A percentile compares a stretch with the other conserved stretches of the same genome.
These are phyloP conservation scores for Kickxella alabastrina DNA, from an alignment of 192 early-diverging fungal species.

Conservation along the genomic window DNA sequence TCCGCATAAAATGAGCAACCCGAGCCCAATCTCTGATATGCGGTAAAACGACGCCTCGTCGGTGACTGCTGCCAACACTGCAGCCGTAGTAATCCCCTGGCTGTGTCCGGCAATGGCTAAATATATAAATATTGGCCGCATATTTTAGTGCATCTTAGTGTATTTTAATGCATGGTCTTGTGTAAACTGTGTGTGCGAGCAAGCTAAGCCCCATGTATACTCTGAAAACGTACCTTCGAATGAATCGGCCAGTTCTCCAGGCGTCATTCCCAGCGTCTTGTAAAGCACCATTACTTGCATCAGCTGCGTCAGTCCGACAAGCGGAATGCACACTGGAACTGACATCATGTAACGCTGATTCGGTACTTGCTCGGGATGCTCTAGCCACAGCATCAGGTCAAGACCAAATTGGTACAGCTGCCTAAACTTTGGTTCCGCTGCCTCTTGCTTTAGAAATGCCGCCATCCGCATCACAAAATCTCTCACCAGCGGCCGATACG, in stretches of 20 bases:
- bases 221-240: constrained; percentile 48
- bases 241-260: constrained; percentile 54
- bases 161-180: no score
- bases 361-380: constrained; percentile 66
- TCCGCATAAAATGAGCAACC: constrained; percentile 81
- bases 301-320: constrained; percentile 90
- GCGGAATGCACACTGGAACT: constrained; percentile 76
- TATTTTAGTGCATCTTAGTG: no score
- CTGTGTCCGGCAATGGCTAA: constrained; percentile 81
- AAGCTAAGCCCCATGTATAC: no score
- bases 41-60: constrained; percentile 77
- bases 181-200: no score
- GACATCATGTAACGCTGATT: constrained; percentile 69
- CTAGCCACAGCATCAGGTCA: constrained; percentile 79
- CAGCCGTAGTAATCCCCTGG: constrained; percentile 86
- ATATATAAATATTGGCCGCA: no score
- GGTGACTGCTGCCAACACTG: constrained; percentile 74
- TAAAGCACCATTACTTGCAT: constrained; percentile 82
- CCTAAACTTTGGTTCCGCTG: constrained; percentile 53
- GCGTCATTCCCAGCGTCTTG: constrained; percentile 62
- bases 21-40: constrained; percentile 74
- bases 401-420: constrained; percentile 64
- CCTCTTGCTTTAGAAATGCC: constrained; percentile 56
- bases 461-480: constrained; percentile 72
- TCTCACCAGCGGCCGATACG: constrained; percentile 69